Evolutionary conservation across 1,284 basidiomycete genomes (phyloP), one percentile per base, ranked within the genome.

Genomic region (Ceratorhiza oryzae-sativae): DNA sequence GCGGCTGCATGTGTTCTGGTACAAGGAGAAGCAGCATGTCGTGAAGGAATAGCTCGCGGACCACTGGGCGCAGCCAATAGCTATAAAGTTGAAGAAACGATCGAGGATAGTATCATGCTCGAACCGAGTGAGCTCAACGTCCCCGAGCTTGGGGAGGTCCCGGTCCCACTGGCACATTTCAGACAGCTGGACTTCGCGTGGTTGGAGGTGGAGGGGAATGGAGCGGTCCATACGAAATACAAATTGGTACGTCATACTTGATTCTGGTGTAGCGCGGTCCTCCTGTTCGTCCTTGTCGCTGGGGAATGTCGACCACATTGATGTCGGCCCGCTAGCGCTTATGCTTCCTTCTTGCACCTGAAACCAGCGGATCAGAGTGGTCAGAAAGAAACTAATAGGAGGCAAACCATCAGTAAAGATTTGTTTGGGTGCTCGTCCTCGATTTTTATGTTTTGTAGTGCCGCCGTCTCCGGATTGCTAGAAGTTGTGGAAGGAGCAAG

Each of bases 1-100:
- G 20, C 13, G 45, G 25, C 20, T 34, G 25, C 13, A 39, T 20
- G 23, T 59, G 46, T 6, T 62, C 55, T 25, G 55, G 45, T 2
- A 41, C 41, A n/a, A 73, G 51, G 45, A 81, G 36, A 36, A 27
- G 27, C 18, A 65, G 48, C 86, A 89, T 87, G 76, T 89, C 88
- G 30, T 84, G 81, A 2, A 87, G 79, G 78, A 89, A 89, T n/a
- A 87, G 81, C 45, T 83, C 80, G 15, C 82, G 82, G 18, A 83
- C 76, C 61, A 81, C 77, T 49, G 81, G 78, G 46, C 81, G 80
- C 74, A 85, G 85, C 88, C 88, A 90, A 3, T 82, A 83, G 4
- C 85, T 84, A 79, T 86, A 86, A 78, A 88, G 73, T 85, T 85
- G 82, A 89, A 88, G 27, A 85, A 78, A 4, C 87, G 81, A 59